Evolutionary conservation across 2,329 filamentous ascomycete species (phyloP).

Genomic region (Trichophyton rubrum): DNA sequence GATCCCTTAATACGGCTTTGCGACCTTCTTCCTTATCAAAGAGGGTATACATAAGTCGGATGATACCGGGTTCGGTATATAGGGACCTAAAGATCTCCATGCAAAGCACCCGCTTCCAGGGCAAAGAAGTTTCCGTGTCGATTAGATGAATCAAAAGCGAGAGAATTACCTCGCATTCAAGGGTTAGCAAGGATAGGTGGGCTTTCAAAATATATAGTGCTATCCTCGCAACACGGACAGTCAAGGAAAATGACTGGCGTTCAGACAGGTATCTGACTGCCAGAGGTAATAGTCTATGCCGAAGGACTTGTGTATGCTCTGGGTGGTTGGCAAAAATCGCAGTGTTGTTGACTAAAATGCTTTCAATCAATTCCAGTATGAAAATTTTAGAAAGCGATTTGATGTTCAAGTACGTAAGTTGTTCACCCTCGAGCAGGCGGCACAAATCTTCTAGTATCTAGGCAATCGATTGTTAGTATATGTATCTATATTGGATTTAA

Average conservation of each 20-base stretch:
- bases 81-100: constrained; percentile 84
- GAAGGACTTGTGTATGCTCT: constrained; percentile 69
- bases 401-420: constrained; percentile 69
- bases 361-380: constrained; percentile 83
- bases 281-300: constrained; percentile 67
- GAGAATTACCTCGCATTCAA: constrained; percentile 72
- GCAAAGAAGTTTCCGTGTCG: constrained; percentile 62
- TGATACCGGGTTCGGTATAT: constrained; percentile 65
- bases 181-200: constrained; percentile 60
- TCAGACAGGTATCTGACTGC: constrained; percentile 67
- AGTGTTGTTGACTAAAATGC: constrained; percentile 75
- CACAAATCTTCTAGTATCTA: constrained; percentile 83
- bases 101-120: constrained; percentile 81
- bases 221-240: constrained; percentile 69
- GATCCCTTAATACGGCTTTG: constrained; percentile 64
- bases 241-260: constrained; percentile 65
- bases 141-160: constrained; percentile 72
- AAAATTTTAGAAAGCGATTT: constrained; percentile 68
- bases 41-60: constrained; percentile 65
- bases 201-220: constrained; percentile 68
- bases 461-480: constrained; percentile 8
- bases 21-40: constrained; percentile 64
- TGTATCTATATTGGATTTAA: background rate
- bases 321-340: constrained; percentile 63
- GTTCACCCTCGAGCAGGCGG: constrained; percentile 71